Base-by-base conservation (phyloP, 1,284 basidiomycete species). In the Exsudoporus floridanus region DNA sequence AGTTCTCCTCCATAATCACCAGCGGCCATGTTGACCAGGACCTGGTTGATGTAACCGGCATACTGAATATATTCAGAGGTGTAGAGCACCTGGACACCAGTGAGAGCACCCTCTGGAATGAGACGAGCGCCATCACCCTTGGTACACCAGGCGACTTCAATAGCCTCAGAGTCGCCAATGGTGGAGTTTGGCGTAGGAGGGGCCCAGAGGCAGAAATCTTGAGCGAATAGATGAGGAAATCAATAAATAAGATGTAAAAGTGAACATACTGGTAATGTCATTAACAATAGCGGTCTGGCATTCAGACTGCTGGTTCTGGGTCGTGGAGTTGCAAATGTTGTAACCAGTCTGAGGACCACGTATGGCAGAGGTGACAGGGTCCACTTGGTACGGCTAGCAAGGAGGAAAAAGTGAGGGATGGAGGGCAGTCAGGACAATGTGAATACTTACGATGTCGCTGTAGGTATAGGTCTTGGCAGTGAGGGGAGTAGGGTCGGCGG, bases 1-100 rank as follows among this genome's bases (percentile, higher is more conserved):
- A 88, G 77, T 70, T 88, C 86, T 56, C 88, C 88, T 63, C 88
- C 88, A 21, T 63, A 79, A 61, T 91, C 88, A 16, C 60, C 71
- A 0, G 66, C 36, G 4, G 67, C 57, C 41, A 91, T 65, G 70
- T 88, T 76, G 57, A 91, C 69, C 56, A 70, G 58, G 2, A 71
- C 73, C 71, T 91, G 88, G 63, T 89, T 73, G 56, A 90, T 75
- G 68, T 74, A 79, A 10, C 82, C 88, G 25, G 80, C 77, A 35
- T 82, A 73, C 60, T 87, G 82, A 30, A 84, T 67, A 63, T 90
- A 91, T 52, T 79, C 74, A 0, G 76, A 74, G 2, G 85, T 83
- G 55, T 74, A 70, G 51, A 85, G 80, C 64, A 80, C 75, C 67
- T 82, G 80, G 0, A 79, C 74, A 40, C 78, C 81, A 0, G 62